Percentiles rank a stretch among this genome's conserved stretches.
phyloP scores from a whole-genome alignment of 257 asterid species.

The Osmanthus fragrans region DNA sequence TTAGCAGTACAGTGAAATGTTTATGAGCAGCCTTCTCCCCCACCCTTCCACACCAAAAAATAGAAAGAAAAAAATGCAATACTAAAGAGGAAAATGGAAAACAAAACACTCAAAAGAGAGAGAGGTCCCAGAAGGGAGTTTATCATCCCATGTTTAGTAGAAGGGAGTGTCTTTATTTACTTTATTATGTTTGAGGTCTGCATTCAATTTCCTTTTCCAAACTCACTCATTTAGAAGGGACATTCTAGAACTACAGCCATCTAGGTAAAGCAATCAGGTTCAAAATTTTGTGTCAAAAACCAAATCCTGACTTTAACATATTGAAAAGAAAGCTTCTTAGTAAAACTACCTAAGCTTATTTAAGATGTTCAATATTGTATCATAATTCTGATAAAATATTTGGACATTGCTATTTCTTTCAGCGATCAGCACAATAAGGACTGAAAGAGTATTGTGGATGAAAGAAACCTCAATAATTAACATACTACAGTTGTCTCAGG shows the following conservation, averaged over 20 bases:
- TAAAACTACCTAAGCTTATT: background rate
- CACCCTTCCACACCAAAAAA: background rate
- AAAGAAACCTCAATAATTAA: background rate
- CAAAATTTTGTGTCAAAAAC: background rate
- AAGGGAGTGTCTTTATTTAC: background rate
- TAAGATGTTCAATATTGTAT: background rate
- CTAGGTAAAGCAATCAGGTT: background rate
- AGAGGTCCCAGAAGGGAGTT: background rate
- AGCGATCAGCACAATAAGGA: background rate
- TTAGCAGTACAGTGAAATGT: background rate
- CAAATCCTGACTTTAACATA: background rate
- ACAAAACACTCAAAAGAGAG: background rate
- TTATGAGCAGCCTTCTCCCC: background rate
- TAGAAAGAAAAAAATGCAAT: background rate
- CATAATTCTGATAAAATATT: background rate
- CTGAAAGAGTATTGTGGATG: background rate
- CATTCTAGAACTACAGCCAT: constrained; percentile 15
- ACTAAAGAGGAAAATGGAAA: background rate
- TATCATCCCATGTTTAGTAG: background rate
- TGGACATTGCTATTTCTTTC: background rate
- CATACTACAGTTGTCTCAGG: background rate
- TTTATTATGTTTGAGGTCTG: background rate
- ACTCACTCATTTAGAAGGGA: background rate
- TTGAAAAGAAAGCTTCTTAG: background rate
- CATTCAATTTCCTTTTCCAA: background rate